Conservation (phyloP, 2,329 filamentous ascomycete genomes). For the Westerdykella sp. region DNA sequence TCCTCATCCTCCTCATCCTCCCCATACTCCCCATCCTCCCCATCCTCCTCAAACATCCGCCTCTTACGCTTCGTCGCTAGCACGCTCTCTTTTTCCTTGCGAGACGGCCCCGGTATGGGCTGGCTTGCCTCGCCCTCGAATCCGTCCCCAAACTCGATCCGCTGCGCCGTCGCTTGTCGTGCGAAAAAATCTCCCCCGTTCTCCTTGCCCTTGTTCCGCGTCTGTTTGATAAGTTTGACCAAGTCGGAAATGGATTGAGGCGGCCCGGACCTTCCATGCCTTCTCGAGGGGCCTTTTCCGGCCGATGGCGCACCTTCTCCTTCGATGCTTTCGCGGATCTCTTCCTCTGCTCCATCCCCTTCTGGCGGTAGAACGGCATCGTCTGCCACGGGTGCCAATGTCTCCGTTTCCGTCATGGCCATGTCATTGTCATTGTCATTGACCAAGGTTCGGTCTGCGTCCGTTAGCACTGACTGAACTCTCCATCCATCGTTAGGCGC, state of each 20-base stretch:
- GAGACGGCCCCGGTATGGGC: slow-evolving; percentile 14
- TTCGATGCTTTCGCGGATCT: slow-evolving; percentile 1
- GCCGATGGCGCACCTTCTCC: slow-evolving; percentile 6
- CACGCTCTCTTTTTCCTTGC: slow-evolving; percentile 24
- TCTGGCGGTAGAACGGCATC: not conserved
- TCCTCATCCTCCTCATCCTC: too few species aligned
- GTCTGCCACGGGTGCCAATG: too few species aligned
- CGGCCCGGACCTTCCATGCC: slow-evolving; percentile 6
- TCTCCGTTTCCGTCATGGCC: too few species aligned
- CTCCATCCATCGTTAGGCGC: too few species aligned
- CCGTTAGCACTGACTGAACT: too few species aligned
- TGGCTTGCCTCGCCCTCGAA: slow-evolving; percentile 24
- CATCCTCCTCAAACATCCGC: slow-evolving; percentile 21
- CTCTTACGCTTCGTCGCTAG: slow-evolving; percentile 21
- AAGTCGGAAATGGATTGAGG: slow-evolving; percentile 18
- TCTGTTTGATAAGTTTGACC: slow-evolving; percentile 15
- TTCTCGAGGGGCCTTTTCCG: not conserved
- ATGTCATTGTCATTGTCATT: too few species aligned
- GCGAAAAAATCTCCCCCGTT: slow-evolving; percentile 37
- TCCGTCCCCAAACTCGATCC: slow-evolving; percentile 36
- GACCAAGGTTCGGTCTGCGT: too few species aligned
- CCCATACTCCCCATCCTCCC: slow-evolving; percentile 21
- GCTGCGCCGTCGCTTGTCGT: slow-evolving; percentile 34
- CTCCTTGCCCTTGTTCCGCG: slow-evolving; percentile 25
- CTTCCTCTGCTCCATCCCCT: slow-evolving; percentile 2